Conservation (phyloP, 805 yeast genomes). For the Schwanniomyces occidentalis region DNA sequence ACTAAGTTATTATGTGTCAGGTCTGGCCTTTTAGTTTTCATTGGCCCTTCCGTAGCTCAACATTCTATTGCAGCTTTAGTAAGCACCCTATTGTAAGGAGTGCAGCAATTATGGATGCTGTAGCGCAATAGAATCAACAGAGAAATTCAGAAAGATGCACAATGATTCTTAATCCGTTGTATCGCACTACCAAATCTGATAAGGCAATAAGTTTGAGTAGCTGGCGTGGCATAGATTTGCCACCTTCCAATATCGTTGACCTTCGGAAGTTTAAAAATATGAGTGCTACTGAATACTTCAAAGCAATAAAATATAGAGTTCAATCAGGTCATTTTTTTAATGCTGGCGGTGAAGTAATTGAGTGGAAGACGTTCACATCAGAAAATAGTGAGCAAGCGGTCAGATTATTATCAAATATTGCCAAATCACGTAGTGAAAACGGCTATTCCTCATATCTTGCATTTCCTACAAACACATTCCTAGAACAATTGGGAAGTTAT, state of each 20-base stretch:
- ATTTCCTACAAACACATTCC: constrained; percentile 28
- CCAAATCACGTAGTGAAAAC: constrained; percentile 40
- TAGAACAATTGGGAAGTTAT: constrained; percentile 26
- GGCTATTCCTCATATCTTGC: constrained; percentile 27
- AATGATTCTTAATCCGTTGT: constrained; percentile 38
- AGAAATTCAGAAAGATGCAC: constrained; percentile 27
- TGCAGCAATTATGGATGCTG: constrained; percentile 39
- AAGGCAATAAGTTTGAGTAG: constrained; percentile 36
- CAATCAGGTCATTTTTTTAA: constrained; percentile 33
- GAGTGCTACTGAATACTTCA: constrained; percentile 35
- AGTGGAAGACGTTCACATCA: constrained; percentile 28
- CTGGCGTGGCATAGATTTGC: constrained; percentile 35
- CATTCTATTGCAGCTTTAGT: constrained; percentile 38
- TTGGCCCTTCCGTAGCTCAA: constrained; percentile 46
- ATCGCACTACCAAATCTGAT: constrained; percentile 30
- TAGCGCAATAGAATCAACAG: constrained; percentile 32
- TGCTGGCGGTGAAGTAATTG: constrained; percentile 36
- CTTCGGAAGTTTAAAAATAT: constrained; percentile 33
- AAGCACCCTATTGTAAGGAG: constrained; percentile 40
- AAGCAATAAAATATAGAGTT: constrained; percentile 41
- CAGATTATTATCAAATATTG: constrained; percentile 39
- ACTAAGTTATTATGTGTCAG: constrained; percentile 34
- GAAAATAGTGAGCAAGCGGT: constrained; percentile 32
- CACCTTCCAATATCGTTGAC: constrained; percentile 43
- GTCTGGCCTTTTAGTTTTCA: constrained; percentile 43